Conservation (phyloP, 164 flowering plant species). For the Protea cynaroides region DNA sequence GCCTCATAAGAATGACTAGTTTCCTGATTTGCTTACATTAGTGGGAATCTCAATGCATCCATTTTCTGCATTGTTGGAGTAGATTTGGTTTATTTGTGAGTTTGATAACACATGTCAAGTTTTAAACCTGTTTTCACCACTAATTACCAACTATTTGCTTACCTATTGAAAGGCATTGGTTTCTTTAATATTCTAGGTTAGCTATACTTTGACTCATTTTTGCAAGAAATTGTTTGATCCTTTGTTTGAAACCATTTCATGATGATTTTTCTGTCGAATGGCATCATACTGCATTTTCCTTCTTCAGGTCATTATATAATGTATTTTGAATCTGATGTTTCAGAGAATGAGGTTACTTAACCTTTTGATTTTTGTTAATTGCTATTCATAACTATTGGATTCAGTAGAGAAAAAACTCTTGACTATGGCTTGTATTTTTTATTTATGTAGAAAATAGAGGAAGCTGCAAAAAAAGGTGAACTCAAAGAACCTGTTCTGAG, state of each 20-base stretch:
- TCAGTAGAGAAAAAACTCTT: too few relatives aligned
- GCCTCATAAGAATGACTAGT: neutral
- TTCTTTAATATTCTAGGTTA: neutral
- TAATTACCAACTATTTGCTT: too few relatives aligned
- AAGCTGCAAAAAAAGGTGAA: constrained; percentile 95
- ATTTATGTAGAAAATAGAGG: constrained; percentile 71
- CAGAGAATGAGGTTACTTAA: neutral
- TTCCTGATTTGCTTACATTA: neutral
- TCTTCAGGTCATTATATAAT: neutral
- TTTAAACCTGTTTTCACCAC: too few relatives aligned
- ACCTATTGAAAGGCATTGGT: neutral
- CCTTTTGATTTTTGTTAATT: neutral
- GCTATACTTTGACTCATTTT: neutral
- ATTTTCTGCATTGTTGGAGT: neutral
- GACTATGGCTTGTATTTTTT: neutral
- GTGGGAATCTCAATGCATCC: neutral
- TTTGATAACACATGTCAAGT: too few relatives aligned
- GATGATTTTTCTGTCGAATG: neutral
- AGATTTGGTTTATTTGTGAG: too few relatives aligned
- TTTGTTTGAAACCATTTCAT: too few relatives aligned
- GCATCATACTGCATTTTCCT: neutral
- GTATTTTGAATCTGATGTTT: neutral
- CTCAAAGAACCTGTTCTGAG: constrained; percentile 77
- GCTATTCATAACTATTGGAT: neutral
- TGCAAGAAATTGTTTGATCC: neutral